phyloP scores from a whole-genome alignment of 495 filamentous ascomycete species.

The Staphylotrichum tortipilum region DNA sequence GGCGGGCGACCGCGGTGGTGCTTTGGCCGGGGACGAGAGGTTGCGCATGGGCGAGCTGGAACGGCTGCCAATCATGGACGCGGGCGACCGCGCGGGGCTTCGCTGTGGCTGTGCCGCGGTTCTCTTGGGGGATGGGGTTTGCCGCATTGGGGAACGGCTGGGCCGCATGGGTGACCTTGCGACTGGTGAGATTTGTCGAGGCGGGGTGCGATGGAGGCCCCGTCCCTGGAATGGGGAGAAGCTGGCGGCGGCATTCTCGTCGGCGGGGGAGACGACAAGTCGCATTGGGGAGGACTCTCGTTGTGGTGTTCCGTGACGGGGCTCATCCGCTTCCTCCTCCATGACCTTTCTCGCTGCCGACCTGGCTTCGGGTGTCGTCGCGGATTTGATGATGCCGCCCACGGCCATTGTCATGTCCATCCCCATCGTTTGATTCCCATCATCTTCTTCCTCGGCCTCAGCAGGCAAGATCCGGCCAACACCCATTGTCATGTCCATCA shows the following conservation, averaged over 20 bases:
- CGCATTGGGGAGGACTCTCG: conserved; percentile 25
- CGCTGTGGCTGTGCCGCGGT: conserved; percentile 1
- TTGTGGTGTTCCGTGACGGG: conserved; percentile 38
- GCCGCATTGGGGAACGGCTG: conserved; percentile 6
- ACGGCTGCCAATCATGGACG: conserved; percentile 23
- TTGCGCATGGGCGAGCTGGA: conserved; percentile 29
- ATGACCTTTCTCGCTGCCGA: conserved; percentile 48
- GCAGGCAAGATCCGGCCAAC: conserved; percentile 46
- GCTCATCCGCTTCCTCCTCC: conserved; percentile 50
- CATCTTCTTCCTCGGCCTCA: conserved; percentile 22
- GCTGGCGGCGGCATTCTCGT: conserved; percentile 54
- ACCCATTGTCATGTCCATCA: conserved; percentile 53
- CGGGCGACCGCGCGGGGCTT: conserved; percentile 9
- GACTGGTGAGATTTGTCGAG: background rate
- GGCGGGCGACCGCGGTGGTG: conserved; percentile 16
- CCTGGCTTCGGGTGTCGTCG: conserved; percentile 28
- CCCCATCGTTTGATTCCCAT: conserved; percentile 9
- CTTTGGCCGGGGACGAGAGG: conserved; percentile 13
- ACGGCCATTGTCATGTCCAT: conserved; percentile 53
- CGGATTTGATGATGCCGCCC: conserved; percentile 42
- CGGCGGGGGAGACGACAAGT: conserved; percentile 19
- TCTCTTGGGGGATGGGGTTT: conserved; percentile 9
- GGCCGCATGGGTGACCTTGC: background rate
- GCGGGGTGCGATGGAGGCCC: conserved; percentile 43
- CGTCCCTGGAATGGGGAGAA: conserved; percentile 46